A percentile compares a stretch with the other conserved stretches of the same genome.
Conservation (phyloP, 495 filamentous ascomycete genomes). For the Penicillium diatomitis region DNA sequence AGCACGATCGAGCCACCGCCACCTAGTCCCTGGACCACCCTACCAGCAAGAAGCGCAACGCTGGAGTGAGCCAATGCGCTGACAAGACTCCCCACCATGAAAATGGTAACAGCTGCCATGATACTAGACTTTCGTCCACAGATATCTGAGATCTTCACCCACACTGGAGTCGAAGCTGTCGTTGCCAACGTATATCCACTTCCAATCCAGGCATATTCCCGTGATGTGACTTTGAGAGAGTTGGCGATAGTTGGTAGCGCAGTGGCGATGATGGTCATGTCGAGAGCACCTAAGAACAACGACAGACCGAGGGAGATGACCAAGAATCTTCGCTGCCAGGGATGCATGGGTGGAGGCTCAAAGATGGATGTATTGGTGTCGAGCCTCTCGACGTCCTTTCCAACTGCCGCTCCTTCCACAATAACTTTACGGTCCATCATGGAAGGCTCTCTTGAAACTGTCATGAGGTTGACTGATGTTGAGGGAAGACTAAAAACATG, state of each 20-base stretch:
- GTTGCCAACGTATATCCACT: slow-evolving; percentile 33
- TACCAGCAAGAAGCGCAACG: slow-evolving; percentile 57
- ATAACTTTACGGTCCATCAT: too few relatives aligned
- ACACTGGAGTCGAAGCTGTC: slow-evolving; percentile 23
- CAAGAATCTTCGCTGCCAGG: background rate
- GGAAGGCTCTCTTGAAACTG: background rate
- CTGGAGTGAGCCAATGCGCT: slow-evolving; percentile 50
- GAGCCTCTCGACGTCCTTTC: background rate
- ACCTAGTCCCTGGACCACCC: slow-evolving; percentile 62
- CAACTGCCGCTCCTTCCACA: background rate
- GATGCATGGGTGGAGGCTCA: background rate
- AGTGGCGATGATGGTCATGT: slow-evolving; percentile 43
- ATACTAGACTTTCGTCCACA: slow-evolving; percentile 69
- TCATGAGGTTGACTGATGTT: background rate
- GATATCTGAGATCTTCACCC: slow-evolving; percentile 65
- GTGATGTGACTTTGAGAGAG: slow-evolving; percentile 29
- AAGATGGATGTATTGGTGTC: background rate
- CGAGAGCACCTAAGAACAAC: background rate
- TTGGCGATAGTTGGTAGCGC: slow-evolving; percentile 40
- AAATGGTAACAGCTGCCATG: slow-evolving; percentile 51
- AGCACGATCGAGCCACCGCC: slow-evolving; percentile 64
- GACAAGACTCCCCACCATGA: slow-evolving; percentile 57
- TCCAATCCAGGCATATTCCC: slow-evolving; percentile 48
- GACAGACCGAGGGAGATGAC: background rate
- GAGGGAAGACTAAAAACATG: too few relatives aligned